Percentiles rank a stretch among this genome's conserved stretches.
These are phyloP conservation scores for Coniochaeta sp. DNA, from an alignment of 2,329 filamentous ascomycete species.

Conservation along the genomic window DNA sequence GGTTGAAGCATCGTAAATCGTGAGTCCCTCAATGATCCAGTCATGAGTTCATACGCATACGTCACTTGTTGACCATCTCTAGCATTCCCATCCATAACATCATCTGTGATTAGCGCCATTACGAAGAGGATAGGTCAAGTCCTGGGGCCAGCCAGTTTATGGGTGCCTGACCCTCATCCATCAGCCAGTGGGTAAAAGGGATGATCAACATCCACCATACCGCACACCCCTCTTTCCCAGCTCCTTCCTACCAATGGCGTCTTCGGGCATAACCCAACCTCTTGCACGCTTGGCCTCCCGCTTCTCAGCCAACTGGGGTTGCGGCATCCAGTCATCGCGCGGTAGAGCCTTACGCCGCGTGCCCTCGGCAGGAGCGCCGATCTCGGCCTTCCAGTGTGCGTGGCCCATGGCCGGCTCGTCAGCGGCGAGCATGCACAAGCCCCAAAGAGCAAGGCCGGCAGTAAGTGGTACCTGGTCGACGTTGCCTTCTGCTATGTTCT, in stretches of 20 bases:
- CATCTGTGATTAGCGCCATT: neutral
- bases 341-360: conserved; percentile 61
- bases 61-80: neutral
- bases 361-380: conserved; percentile 66
- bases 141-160: neutral
- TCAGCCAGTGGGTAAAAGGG: neutral
- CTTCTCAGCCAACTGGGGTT: conserved; percentile 67
- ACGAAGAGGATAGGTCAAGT: neutral
- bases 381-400: conserved; percentile 58
- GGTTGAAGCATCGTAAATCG: neutral
- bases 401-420: conserved; percentile 35
- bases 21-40: neutral
- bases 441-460: conserved; percentile 69
- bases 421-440: conserved; percentile 47
- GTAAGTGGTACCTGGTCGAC: conserved; percentile 45
- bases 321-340: conserved; percentile 71
- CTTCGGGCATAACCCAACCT: conserved; percentile 71
- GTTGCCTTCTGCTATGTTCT: conserved; percentile 17
- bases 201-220: conserved; percentile 36
- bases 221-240: conserved; percentile 57
- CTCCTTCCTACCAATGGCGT: conserved; percentile 64
- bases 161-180: neutral
- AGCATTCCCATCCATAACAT: neutral
- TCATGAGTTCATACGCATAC: conserved; percentile 2
- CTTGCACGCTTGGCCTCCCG: conserved; percentile 63